phyloP scores from a whole-genome alignment of 2,329 filamentous ascomycete genomes.

The Diatrype stigma region DNA sequence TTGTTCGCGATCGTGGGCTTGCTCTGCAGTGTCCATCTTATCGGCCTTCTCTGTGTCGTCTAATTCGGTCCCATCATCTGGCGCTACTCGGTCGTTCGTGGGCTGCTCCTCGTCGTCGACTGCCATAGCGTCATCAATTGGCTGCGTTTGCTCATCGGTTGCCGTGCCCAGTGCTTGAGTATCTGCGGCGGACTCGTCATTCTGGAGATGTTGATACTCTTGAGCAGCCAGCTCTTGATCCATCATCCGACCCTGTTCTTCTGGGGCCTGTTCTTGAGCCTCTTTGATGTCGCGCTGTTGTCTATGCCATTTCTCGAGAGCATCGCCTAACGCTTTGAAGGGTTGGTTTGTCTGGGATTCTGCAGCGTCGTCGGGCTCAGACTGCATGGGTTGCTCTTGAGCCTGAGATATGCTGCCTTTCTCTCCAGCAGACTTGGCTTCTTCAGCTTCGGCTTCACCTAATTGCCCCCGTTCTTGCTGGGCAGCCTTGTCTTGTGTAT shows the following conservation, averaged over 20 bases:
- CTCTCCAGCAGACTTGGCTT: slow-evolving; percentile 60
- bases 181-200: slow-evolving; percentile 78
- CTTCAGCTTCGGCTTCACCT: slow-evolving; percentile 60
- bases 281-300: slow-evolving; percentile 79
- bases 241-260: slow-evolving; percentile 47
- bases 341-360: slow-evolving; percentile 57
- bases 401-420: slow-evolving; percentile 52
- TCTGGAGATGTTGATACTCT: slow-evolving; percentile 91
- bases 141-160: slow-evolving; percentile 78
- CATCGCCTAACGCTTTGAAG: slow-evolving; percentile 92
- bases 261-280: slow-evolving; percentile 48
- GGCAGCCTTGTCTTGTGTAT: slow-evolving; percentile 55
- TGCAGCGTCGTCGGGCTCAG: slow-evolving; percentile 37
- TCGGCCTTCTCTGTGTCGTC: slow-evolving; percentile 46
- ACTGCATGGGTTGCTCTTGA: slow-evolving; percentile 39
- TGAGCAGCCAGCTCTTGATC: slow-evolving; percentile 54
- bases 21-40: slow-evolving; percentile 39
- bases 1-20: slow-evolving; percentile 35
- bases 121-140: slow-evolving; percentile 84
- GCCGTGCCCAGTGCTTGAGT: slow-evolving; percentile 88
- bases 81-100: slow-evolving; percentile 42
- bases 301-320: slow-evolving; percentile 87
- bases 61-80: slow-evolving; percentile 44
- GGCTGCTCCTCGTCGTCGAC: slow-evolving; percentile 67
- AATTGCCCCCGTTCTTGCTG: slow-evolving; percentile 64